Evolutionary conservation across 208 protist genomes (phyloP).

Genomic region (Leishmania guyanensis): DNA sequence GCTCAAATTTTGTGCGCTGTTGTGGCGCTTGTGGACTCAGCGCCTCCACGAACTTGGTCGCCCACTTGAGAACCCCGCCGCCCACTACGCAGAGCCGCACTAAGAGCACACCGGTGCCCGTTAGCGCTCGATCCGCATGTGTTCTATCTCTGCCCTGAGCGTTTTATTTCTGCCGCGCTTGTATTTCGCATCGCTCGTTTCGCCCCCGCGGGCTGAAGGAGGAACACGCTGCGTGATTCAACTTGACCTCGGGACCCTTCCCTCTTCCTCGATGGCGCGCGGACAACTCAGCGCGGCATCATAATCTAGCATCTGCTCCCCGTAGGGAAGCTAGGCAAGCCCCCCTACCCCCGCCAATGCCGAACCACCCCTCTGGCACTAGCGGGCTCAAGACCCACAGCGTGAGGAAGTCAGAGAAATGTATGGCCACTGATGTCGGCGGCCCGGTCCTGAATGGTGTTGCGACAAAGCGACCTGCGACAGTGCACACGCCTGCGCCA

Average conservation of each 20-base stretch:
- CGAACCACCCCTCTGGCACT: too few relatives aligned
- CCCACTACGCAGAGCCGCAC: slow-evolving; percentile 37
- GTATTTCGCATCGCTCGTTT: not conserved
- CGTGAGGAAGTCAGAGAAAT: too few relatives aligned
- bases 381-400: too few relatives aligned
- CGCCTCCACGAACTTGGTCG: slow-evolving; percentile 26
- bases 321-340: too few relatives aligned
- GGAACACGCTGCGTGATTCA: not conserved
- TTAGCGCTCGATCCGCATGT: not conserved
- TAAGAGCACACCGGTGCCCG: slow-evolving; percentile 12
- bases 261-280: not conserved
- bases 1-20: slow-evolving; percentile 36
- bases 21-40: slow-evolving; percentile 32
- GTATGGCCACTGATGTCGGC: too few relatives aligned
- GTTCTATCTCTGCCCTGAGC: not conserved
- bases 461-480: too few relatives aligned
- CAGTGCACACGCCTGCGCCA: too few relatives aligned
- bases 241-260: not conserved
- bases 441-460: too few relatives aligned
- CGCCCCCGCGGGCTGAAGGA: not conserved
- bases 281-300: not conserved
- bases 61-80: slow-evolving; percentile 33
- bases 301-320: too few relatives aligned
- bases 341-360: too few relatives aligned
- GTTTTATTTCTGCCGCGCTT: not conserved